Percentiles rank a stretch among this genome's conserved stretches.
Evolutionary conservation across 352 stramenopile species (phyloP).

Genomic region (Blastocystis sp.): DNA sequence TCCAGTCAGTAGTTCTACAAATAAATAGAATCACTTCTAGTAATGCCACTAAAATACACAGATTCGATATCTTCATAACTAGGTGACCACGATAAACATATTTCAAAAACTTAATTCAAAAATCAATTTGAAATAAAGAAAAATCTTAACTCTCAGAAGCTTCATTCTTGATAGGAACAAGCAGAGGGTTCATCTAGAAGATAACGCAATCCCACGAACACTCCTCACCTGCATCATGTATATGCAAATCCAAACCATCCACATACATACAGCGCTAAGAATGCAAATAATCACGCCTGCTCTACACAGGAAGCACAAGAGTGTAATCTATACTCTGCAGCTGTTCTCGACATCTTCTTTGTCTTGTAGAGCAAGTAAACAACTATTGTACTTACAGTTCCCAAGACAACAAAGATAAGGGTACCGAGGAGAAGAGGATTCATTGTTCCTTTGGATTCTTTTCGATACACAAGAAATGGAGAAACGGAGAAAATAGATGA

Average conservation of each 20-base stretch:
- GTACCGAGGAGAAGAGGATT: slow-evolving; percentile 50
- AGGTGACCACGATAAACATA: neutral
- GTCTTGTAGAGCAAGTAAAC: slow-evolving; percentile 21
- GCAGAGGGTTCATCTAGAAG: slow-evolving; percentile 19
- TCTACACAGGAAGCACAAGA: neutral
- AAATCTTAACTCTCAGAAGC: neutral
- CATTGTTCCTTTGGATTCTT: neutral
- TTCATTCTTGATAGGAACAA: slow-evolving; percentile 8
- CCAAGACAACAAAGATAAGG: slow-evolving; percentile 25
- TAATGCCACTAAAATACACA: too few relatives aligned
- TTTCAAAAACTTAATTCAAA: neutral
- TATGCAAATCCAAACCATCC: slow-evolving; percentile 58
- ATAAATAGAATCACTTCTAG: too few relatives aligned
- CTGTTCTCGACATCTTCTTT: slow-evolving; percentile 32
- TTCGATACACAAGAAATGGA: neutral
- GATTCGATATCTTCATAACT: neutral
- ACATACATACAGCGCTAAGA: slow-evolving; percentile 46
- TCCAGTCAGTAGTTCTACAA: too few relatives aligned
- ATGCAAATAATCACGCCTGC: slow-evolving; percentile 15
- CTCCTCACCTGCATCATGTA: slow-evolving; percentile 56
- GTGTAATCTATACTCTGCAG: neutral
- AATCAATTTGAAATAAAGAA: neutral
- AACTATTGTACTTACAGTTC: neutral
- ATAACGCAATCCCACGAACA: neutral
- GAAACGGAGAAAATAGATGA: slow-evolving; percentile 19